These are phyloP conservation scores for Canavalia ensiformis DNA, from an alignment of 306 rosid species.

Conservation along the genomic window DNA sequence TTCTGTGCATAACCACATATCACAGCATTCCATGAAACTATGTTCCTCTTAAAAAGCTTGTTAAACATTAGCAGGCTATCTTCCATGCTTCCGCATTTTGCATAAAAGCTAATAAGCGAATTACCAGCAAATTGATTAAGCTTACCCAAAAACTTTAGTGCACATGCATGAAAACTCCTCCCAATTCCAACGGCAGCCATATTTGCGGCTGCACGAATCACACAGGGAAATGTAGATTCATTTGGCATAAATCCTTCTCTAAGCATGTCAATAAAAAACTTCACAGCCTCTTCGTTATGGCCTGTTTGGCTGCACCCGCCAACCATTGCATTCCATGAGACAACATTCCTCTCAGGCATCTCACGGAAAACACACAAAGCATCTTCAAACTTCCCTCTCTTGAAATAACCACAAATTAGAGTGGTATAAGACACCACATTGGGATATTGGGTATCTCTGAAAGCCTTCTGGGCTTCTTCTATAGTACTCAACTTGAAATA, in stretches of 20 bases:
- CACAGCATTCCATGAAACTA: conserved; percentile 91
- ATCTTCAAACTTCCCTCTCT: conserved; percentile 64
- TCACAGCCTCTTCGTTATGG: conserved; percentile 81
- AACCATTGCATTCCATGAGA: conserved; percentile 91
- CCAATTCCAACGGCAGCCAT: conserved; percentile 84
- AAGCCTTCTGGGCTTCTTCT: conserved; percentile 69
- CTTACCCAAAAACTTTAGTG: conserved; percentile 79
- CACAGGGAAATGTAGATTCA: conserved; percentile 86
- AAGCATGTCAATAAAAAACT: conserved; percentile 72
- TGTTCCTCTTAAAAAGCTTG: conserved; percentile 59
- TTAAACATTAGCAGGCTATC: conserved; percentile 71
- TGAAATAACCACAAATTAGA: conserved; percentile 76
- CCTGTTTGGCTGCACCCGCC: conserved; percentile 91
- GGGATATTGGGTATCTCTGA: conserved; percentile 62
- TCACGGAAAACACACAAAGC: conserved; percentile 66
- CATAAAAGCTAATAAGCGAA: conserved; percentile 79
- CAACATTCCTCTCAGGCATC: conserved; percentile 82
- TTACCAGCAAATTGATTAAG: conserved; percentile 72
- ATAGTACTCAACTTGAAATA: conserved; percentile 72
- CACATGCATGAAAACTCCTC: conserved; percentile 81
- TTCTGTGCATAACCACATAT: conserved; percentile 94
- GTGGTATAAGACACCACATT: conserved; percentile 91
- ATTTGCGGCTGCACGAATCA: conserved; percentile 74
- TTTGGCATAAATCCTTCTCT: conserved; percentile 72
- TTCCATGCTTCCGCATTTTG: conserved; percentile 91